Conservation (phyloP, 2,329 filamentous ascomycete species). For the Lasiodiplodia theobromae region DNA sequence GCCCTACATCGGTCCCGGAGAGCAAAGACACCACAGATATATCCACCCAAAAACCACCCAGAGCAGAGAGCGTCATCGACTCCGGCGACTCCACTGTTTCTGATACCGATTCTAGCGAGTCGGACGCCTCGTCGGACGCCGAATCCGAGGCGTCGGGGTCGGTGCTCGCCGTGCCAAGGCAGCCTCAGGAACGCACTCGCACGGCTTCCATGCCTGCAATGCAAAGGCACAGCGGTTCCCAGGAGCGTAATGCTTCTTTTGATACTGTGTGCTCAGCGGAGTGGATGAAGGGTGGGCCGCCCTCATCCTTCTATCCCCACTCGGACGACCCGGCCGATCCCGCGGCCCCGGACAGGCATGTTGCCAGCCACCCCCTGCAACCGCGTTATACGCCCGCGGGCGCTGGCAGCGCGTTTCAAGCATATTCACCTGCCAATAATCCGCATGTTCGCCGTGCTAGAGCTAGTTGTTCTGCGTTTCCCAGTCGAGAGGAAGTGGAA, state of each 20-base stretch:
- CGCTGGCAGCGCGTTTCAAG: not conserved
- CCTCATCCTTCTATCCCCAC: slow-evolving; percentile 10
- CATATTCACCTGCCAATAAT: not conserved
- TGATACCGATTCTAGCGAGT: not conserved
- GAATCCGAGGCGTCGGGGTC: slow-evolving; percentile 4
- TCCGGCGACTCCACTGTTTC: not conserved
- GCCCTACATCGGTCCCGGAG: not conserved
- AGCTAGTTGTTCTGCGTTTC: not conserved
- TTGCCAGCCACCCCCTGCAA: not conserved
- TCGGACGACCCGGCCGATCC: slow-evolving; percentile 7
- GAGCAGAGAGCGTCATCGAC: not conserved
- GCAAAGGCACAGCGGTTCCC: not conserved
- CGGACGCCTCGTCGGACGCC: slow-evolving; percentile 14
- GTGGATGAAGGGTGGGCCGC: slow-evolving; percentile 17
- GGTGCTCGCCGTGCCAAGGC: not conserved
- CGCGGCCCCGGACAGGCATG: not conserved
- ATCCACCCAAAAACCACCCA: not conserved
- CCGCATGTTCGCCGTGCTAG: not conserved
- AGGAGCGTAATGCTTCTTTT: not conserved
- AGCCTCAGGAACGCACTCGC: not conserved
- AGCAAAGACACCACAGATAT: no score
- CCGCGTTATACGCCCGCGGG: not conserved
- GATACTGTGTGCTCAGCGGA: not conserved
- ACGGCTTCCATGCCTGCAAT: not conserved
- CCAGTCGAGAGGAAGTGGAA: not conserved